Base-by-base conservation (phyloP, 164 flowering plant species). In the Macadamia tetraphylla region DNA sequence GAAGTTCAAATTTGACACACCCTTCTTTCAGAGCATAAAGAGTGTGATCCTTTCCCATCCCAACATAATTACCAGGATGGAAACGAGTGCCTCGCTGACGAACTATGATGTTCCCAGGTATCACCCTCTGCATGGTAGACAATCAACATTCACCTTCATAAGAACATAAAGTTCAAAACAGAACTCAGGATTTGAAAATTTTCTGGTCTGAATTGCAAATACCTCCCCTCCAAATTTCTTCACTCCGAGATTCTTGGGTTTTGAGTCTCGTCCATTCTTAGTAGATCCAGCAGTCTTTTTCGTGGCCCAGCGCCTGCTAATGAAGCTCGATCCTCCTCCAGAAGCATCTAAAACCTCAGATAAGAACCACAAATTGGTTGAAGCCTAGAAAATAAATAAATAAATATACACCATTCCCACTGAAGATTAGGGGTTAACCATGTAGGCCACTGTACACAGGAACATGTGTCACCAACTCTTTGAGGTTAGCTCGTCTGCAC, bases 151-250 rank as follows among this genome's bases (percentile, higher is more conserved):
- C 9, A 23, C 23, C 18, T 59, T 44, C 23, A 5, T 17, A 17
- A 17, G 29, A 55, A 40, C 32, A 53, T 43, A 11, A 35, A 42
- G 35, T 23, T 23, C 23, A 23, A 29, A 17, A 31, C 13, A 15
- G 5, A 44, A 6, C 10, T 23, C 7, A 58, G 23, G 10, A 12
- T 7, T 13, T 15, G 6, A 61, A 12, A 4, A 8, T 15, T 14
- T 23, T 23, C 23, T 23, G 23, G 23, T 23, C 23, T 23, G 23
- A 23, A 17, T 6, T 5, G 10, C 29, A 52, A 48, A 71, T 29
- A 92, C 98, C 94, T 92, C 97, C n/a, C 99, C 99, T 65, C 98
- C 99, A 73, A 86, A 92, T 78, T 94, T 94, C 85, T 94, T 94
- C 46, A 92, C 97, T 10, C 98, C 99, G 60, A 94, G 89, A 74